Percentiles rank a stretch among this genome's conserved stretches.
phyloP scores from a whole-genome alignment of 768 basidiomycete species.

The Hypsizygus marmoreus region DNA sequence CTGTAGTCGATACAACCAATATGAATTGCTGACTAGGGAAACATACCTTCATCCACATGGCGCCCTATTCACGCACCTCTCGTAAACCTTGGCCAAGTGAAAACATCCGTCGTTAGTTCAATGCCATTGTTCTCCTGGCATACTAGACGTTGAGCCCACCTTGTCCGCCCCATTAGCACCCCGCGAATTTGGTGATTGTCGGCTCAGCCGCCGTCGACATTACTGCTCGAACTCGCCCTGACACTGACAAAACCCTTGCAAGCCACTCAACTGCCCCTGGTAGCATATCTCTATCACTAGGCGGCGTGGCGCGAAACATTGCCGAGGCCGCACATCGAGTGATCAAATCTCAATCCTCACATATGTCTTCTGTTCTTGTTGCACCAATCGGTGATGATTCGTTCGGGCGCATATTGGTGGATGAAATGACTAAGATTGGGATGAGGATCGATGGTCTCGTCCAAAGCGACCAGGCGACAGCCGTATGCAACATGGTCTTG shows the following conservation, averaged over 20 bases:
- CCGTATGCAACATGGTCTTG: constrained; percentile 87
- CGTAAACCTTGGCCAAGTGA: no score
- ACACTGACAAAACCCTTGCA: constrained; percentile 36
- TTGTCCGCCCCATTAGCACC: constrained; percentile 18
- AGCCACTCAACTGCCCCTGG: constrained; percentile 80
- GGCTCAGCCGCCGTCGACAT: constrained; percentile 93
- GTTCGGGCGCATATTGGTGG: constrained; percentile 67
- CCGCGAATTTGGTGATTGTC: constrained; percentile 65
- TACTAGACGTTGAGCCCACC: background rate
- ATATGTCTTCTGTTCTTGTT: constrained; percentile 58
- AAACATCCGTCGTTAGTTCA: constrained; percentile 8
- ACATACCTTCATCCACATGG: background rate
- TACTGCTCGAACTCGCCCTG: constrained; percentile 51
- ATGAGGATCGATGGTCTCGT: constrained; percentile 84
- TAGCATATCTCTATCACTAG: constrained; percentile 66
- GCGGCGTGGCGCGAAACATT: constrained; percentile 95
- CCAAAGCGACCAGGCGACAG: constrained; percentile 47
- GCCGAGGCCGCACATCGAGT: constrained; percentile 85
- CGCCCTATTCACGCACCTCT: background rate
- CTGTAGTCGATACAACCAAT: constrained; percentile 11
- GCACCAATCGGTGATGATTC: constrained; percentile 77
- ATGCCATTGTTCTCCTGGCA: background rate
- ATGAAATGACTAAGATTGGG: constrained; percentile 60
- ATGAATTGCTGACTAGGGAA: constrained; percentile 3
- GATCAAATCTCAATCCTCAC: constrained; percentile 36